These are phyloP conservation scores for Phaseolus coccineus DNA, from an alignment of 331 rosid genomes.

Conservation along the genomic window DNA sequence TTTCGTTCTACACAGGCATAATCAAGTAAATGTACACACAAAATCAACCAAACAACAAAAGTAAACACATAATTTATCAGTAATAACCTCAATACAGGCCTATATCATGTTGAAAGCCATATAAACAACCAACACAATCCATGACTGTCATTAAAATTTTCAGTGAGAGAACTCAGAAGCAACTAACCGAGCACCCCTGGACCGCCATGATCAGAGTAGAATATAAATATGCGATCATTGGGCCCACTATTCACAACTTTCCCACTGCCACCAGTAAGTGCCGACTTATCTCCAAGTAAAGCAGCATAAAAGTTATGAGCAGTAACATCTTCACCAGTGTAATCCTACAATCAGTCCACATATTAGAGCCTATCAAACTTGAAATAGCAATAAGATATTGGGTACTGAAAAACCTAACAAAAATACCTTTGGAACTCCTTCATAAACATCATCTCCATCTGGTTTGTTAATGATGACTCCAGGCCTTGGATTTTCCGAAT, in stretches of 20 bases:
- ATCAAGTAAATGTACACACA: constrained; percentile 31
- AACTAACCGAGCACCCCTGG: constrained; percentile 89
- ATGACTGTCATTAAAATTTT: constrained; percentile 26
- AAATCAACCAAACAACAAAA: constrained; percentile 24
- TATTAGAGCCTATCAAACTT: constrained; percentile 16
- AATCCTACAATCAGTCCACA: constrained; percentile 66
- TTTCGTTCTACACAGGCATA: constrained; percentile 5
- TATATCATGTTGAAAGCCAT: constrained; percentile 23
- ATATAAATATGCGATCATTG: constrained; percentile 85
- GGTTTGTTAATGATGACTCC: constrained; percentile 93
- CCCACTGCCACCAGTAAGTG: constrained; percentile 88
- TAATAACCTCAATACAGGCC: constrained; percentile 28
- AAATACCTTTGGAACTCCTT: constrained; percentile 91
- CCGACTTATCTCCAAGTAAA: constrained; percentile 83
- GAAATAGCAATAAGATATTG: background rate
- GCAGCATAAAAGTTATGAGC: constrained; percentile 76
- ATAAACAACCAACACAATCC: constrained; percentile 25
- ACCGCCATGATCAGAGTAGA: constrained; percentile 90
- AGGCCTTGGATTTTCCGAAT: constrained; percentile 83
- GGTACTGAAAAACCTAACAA: constrained; percentile 21
- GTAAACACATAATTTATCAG: constrained; percentile 8
- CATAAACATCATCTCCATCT: constrained; percentile 81
- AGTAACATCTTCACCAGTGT: constrained; percentile 76
- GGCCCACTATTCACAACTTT: constrained; percentile 96
- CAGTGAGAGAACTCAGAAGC: constrained; percentile 9